Percentiles rank a stretch among this genome's conserved stretches.
phyloP scores from a whole-genome alignment of 2,329 filamentous ascomycete species.

The Nemania diffusa region DNA sequence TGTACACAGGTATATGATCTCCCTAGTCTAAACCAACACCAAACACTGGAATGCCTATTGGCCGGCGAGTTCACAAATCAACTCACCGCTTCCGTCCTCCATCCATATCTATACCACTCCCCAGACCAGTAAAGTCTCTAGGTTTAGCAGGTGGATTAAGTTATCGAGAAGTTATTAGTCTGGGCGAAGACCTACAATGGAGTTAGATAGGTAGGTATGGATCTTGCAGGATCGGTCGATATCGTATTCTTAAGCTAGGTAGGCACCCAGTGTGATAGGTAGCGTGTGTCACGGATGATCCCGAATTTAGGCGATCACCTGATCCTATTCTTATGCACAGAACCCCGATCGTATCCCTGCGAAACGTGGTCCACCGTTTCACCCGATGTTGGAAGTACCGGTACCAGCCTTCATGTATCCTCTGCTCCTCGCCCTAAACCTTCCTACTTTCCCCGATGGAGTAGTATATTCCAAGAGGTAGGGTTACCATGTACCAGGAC shows the following conservation, averaged over 20 bases:
- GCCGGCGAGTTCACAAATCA: neutral
- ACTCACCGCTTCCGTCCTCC: slow-evolving; percentile 20
- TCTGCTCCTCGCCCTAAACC: slow-evolving; percentile 4
- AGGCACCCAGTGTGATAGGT: slow-evolving; percentile 1
- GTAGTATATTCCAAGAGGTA: slow-evolving; percentile 18
- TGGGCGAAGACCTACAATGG: neutral
- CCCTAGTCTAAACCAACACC: neutral
- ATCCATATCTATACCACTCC: neutral
- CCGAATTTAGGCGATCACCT: slow-evolving; percentile 28
- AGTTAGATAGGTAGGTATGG: neutral
- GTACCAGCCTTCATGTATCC: slow-evolving; percentile 12
- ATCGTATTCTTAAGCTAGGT: slow-evolving; percentile 1
- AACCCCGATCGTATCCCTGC: slow-evolving; percentile 26
- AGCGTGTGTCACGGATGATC: slow-evolving; percentile 6
- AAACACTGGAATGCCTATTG: neutral
- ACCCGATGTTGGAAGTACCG: slow-evolving; percentile 23
- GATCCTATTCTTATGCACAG: slow-evolving; percentile 23
- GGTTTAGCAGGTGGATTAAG: neutral
- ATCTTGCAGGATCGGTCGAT: neutral
- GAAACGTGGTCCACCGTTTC: slow-evolving; percentile 20
- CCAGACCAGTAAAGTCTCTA: neutral
- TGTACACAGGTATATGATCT: neutral
- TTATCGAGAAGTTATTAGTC: neutral
- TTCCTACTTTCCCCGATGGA: slow-evolving; percentile 26
- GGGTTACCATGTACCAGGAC: slow-evolving; percentile 17